Conservation (phyloP, 2,329 filamentous ascomycete genomes). For the Monilinia polystroma region DNA sequence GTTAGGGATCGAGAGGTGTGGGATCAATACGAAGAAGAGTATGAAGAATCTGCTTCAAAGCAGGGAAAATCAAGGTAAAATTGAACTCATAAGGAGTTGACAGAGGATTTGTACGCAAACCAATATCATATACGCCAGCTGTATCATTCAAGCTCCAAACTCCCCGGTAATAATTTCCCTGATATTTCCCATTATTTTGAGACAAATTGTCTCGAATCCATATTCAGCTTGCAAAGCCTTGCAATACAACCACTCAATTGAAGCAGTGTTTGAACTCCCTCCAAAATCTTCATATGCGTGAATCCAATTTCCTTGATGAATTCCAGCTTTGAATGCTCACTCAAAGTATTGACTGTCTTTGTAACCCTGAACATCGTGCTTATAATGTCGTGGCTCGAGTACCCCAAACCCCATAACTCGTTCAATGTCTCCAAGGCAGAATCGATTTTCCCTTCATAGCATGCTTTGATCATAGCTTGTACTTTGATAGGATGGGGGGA, state of each 20-base stretch:
- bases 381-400: constrained; percentile 98
- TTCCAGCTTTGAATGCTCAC: constrained; percentile 92
- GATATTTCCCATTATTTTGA: constrained; percentile 29
- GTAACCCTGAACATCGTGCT: constrained; percentile 99
- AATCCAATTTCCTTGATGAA: constrained; percentile 99
- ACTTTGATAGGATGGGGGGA: constrained; percentile 97
- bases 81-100: constrained; percentile 14
- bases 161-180: constrained; percentile 29
- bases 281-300: constrained; percentile 98
- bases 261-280: constrained; percentile 91
- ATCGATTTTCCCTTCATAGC: constrained; percentile 89
- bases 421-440: constrained; percentile 80
- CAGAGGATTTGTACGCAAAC: constrained; percentile 21
- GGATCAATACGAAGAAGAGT: constrained; percentile 64
- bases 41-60: constrained; percentile 25
- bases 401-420: constrained; percentile 91
- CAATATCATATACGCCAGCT: constrained; percentile 18
- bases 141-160: constrained; percentile 28
- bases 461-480: constrained; percentile 97
- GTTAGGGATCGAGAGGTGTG: constrained; percentile 66
- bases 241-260: constrained; percentile 92
- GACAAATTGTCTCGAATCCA: constrained; percentile 83
- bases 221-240: constrained; percentile 90
- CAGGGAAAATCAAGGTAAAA: constrained; percentile 28
- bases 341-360: constrained; percentile 88